Conservation (phyloP, 495 filamentous ascomycete species). For the Podospora fimiseda region DNA sequence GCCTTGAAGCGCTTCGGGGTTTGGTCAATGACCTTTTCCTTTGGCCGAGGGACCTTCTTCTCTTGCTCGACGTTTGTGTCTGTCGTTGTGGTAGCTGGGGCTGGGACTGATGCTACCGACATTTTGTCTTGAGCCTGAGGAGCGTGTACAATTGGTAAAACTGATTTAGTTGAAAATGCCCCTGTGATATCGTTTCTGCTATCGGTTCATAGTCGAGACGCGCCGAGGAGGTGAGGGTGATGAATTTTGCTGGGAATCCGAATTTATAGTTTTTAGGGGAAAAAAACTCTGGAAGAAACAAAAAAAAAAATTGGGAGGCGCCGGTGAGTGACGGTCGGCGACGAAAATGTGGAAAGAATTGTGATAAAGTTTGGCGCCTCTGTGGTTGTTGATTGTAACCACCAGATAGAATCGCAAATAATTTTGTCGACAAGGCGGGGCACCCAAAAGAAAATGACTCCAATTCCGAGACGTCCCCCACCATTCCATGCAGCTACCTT, state of each 20-base stretch:
- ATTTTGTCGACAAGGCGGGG: slow-evolving; percentile 16
- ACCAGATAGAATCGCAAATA: background rate
- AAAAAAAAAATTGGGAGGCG: no score
- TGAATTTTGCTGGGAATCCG: no score
- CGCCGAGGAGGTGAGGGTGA: no score
- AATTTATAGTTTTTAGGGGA: no score
- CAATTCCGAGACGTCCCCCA: slow-evolving; percentile 13
- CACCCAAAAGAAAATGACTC: slow-evolving; percentile 3
- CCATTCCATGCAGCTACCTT: slow-evolving; percentile 3
- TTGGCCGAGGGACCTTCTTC: slow-evolving; percentile 41
- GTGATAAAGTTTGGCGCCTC: background rate
- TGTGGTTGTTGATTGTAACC: background rate
- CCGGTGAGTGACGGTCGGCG: no score
- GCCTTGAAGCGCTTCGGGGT: slow-evolving; percentile 86
- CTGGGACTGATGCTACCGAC: no score
- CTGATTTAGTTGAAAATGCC: no score
- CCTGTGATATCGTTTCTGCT: no score
- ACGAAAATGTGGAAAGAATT: background rate
- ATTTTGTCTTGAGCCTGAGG: no score
- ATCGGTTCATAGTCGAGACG: no score
- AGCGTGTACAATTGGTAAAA: no score
- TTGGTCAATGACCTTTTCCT: slow-evolving; percentile 84
- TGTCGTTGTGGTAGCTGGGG: background rate
- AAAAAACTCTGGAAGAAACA: no score
- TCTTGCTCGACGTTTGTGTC: slow-evolving; percentile 9